Evolutionary conservation across 2,329 filamentous ascomycete genomes (phyloP), one percentile per base, ranked within the genome.

Genomic region (Pezicula radicicola): DNA sequence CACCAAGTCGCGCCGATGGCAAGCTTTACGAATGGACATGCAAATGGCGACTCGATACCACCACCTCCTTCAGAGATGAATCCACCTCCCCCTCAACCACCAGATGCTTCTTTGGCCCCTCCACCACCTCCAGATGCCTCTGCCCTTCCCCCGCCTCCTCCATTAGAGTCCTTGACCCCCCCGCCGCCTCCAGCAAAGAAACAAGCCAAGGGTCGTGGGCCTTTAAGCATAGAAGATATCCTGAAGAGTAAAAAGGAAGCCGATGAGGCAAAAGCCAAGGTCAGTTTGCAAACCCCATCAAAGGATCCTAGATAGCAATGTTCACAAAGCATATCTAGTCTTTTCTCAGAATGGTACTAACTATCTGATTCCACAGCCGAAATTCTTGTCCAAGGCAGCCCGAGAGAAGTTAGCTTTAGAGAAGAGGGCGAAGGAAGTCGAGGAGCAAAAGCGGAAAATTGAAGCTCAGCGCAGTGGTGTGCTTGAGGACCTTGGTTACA

Each of bases 141-240:
- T 19, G 55, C 59, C 37, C 60, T 60, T 28, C 65, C 65, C 41
- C 65, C 65, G 47, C 61, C 61, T 4, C 61, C 58, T 9, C 30
- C 30, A 10, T 33, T 33, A 45, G 42, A 45, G 10, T 13, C 21
- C 6, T 45, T 45, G 7, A 25, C 42, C 10, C 42, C 42, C 10
- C 42, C 42, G 4, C 42, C 42, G n/a, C 42, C 42, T 6, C 72
- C 76, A 18, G 74, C 77, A 18, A 76, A 69, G 74, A 57, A 61
- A 33, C 56, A 54, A n/a, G 10, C 46, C 37, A 58, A 60, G 65
- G 63, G 60, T 44, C 61, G 64, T 8, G 63, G 63, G 46, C 88
- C 88, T 8, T 75, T 96, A 45, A 92, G 90, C 66, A 86, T 96
- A 51, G 91, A 96, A 70, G 89, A 96, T 62, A 80, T 96, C 4